Evolutionary conservation across 257 asterid species (phyloP).

Genomic region (Mitragyna speciosa): DNA sequence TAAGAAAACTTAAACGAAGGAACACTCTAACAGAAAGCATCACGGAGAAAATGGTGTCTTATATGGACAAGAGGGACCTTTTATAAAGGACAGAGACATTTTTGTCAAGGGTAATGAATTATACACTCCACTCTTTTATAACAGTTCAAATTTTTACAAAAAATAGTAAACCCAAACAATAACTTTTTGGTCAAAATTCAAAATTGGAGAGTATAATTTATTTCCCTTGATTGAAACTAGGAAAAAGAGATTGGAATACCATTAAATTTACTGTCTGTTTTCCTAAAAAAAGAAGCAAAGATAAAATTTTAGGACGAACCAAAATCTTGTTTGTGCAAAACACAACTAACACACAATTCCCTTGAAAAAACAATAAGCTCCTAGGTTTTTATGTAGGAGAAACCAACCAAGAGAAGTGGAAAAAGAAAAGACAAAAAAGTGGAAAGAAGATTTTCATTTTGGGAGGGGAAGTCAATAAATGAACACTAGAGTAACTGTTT

Average conservation of each 20-base stretch:
- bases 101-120: too few species aligned
- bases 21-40: too few species aligned
- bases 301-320: too few species aligned
- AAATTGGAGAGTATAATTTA: too few species aligned
- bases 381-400: background rate
- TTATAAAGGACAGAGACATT: background rate
- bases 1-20: too few species aligned
- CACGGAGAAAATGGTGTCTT: background rate
- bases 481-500: background rate
- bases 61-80: background rate
- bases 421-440: too few species aligned
- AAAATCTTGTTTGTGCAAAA: background rate
- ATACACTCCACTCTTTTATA: too few species aligned
- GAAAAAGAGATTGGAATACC: background rate
- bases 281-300: background rate
- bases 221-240: too few species aligned
- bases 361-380: background rate
- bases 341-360: background rate
- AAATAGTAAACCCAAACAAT: too few species aligned
- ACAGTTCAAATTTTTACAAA: too few species aligned
- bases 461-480: background rate
- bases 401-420: background rate
- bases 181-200: too few species aligned
- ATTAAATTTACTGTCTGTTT: background rate
- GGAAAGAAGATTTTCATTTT: too few species aligned